Evolutionary conservation across 192 early-diverging fungal genomes (phyloP), one percentile per base, ranked within the genome.

Genomic region (Phlyctochytrium planicorne): DNA sequence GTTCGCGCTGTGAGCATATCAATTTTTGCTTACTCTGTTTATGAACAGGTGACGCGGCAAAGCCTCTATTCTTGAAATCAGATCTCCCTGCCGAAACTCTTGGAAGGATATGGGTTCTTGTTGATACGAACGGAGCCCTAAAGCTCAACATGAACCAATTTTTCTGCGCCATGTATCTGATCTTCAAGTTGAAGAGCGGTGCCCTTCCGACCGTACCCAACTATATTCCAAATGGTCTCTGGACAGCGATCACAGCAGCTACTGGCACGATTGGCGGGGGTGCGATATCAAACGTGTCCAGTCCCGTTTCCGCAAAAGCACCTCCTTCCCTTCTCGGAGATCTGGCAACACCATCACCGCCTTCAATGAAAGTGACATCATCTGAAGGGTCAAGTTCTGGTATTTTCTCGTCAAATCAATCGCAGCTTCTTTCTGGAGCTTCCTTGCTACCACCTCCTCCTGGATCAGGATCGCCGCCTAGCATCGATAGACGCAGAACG

Each of bases 91-190:
- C 80, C 25, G 94, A 95, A 37, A 83, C 77, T 63, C 82, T 98
- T 32, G 77, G 82, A 24, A 84, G 86, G 36, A 90, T 98, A 52
- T 98, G 96, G 95, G 55, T 64, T 60, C 73, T 98, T 67, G 92
- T 90, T 2, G 94, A 98, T 70, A 84, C 87, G 14, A 82, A 86
- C 34, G 64, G 76, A 0, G 75, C 87, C 24, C 91, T 91, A 52
- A 84, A 86, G 59, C 72, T 98, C 33, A 84, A 88, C 60, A 78
- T 91, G 59, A 78, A 85, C 6, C 93, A 95, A 71, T 98, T 98
- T 74, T 84, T 90, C 47, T 87, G 93, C 57, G 93, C 93, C 36
- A 96, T 98, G 94, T 85, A 87, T 69, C 89, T 92, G 65, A 89
- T 98, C 60, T 84, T 90, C 20, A 83, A 87, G 61, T 76, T 90